Evolutionary conservation across 805 yeast species (phyloP).

Genomic region (Spathaspora hagerdaliae): DNA sequence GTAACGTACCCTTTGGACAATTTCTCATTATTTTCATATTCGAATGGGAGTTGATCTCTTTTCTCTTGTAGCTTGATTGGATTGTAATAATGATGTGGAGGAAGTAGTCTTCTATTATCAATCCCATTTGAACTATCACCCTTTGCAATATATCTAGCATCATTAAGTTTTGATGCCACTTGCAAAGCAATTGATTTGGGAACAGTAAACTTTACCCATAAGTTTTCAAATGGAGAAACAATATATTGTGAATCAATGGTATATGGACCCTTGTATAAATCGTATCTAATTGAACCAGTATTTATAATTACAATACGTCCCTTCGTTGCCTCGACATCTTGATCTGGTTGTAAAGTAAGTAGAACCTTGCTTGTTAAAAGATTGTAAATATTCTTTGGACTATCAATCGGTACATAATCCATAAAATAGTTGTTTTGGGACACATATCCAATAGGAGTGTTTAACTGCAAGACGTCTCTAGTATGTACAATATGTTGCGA

Average conservation of each 20-base stretch:
- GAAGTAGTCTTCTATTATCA: conserved; percentile 16
- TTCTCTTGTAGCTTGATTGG: neutral
- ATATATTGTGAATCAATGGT: conserved; percentile 77
- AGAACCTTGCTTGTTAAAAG: conserved; percentile 58
- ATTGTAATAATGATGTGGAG: conserved; percentile 18
- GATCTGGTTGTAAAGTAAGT: conserved; percentile 34
- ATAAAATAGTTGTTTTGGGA: conserved; percentile 56
- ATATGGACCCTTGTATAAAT: conserved; percentile 78
- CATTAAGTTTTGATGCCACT: conserved; percentile 56
- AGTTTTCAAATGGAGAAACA: conserved; percentile 80
- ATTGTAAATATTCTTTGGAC: conserved; percentile 50
- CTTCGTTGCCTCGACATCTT: conserved; percentile 5
- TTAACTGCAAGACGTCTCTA: conserved; percentile 49
- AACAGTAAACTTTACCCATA: conserved; percentile 66
- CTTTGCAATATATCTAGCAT: conserved; percentile 42
- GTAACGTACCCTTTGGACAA: conserved; percentile 74
- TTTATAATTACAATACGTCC: conserved; percentile 59
- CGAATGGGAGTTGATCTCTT: conserved; percentile 1
- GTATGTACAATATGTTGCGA: conserved; percentile 40
- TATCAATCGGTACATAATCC: conserved; percentile 55
- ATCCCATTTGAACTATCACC: neutral
- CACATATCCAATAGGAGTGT: conserved; percentile 61
- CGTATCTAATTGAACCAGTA: conserved; percentile 87
- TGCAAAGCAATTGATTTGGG: conserved; percentile 55
- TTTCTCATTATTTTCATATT: conserved; percentile 1